Evolutionary conservation across 2,329 filamentous ascomycete genomes (phyloP).

Genomic region (Dactylellina leptospora): DNA sequence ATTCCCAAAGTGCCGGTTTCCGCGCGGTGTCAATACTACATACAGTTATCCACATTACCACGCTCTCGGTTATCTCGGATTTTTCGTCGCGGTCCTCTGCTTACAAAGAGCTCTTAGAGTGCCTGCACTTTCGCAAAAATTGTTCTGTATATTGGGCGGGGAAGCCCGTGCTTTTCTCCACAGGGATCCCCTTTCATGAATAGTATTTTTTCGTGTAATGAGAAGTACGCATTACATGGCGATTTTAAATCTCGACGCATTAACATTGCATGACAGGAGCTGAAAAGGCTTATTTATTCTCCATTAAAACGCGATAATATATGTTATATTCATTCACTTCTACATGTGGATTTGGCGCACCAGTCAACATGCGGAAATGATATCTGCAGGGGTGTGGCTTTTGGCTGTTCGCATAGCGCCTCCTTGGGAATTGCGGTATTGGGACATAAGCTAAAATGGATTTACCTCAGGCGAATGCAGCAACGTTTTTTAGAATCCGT

Average conservation of each 20-base stretch:
- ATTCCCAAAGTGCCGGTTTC: too few species aligned
- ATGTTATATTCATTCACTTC: slow-evolving; percentile 5
- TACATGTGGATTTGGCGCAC: not conserved
- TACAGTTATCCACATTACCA: too few species aligned
- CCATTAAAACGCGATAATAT: slow-evolving; percentile 37
- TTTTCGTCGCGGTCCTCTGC: not conserved
- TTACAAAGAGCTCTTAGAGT: not conserved
- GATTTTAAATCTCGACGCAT: not conserved
- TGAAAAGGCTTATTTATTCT: not conserved
- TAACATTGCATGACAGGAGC: not conserved
- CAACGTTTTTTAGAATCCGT: slow-evolving; percentile 2
- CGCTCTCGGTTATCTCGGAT: slow-evolving; percentile 2
- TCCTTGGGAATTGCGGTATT: slow-evolving; percentile 3
- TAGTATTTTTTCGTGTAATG: too few species aligned
- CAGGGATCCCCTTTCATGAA: not conserved
- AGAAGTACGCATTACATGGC: not conserved
- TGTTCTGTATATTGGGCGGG: not conserved
- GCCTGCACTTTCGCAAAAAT: not conserved
- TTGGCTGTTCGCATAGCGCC: slow-evolving; percentile 28
- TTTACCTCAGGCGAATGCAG: slow-evolving; percentile 8
- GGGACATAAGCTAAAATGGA: too few species aligned
- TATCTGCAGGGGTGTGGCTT: slow-evolving; percentile 30
- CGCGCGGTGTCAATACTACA: too few species aligned
- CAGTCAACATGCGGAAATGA: slow-evolving; percentile 28
- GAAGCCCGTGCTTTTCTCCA: not conserved